Percentiles rank a stretch among this genome's conserved stretches.
Evolutionary conservation across 179 eudicot genomes (phyloP).

Genomic region (Drosera spatulata): DNA sequence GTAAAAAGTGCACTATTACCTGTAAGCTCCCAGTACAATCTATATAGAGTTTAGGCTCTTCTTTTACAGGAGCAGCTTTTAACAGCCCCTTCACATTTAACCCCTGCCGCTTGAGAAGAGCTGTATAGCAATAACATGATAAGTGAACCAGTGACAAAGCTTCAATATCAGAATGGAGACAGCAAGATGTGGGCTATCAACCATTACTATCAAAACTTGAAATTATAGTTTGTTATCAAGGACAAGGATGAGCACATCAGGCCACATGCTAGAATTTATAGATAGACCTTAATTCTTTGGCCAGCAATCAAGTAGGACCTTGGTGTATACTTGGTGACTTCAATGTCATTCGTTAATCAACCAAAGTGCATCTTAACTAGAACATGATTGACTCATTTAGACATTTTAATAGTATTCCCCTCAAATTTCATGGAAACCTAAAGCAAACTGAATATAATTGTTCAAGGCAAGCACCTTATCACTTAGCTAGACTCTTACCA

Average conservation of each 20-base stretch:
- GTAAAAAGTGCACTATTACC: slow-evolving; percentile 22
- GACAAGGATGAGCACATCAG: neutral
- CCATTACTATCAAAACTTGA: neutral
- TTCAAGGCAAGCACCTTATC: neutral
- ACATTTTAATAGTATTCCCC: too few relatives aligned
- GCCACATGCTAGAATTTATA: too few relatives aligned
- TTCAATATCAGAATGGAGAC: neutral
- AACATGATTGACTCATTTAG: too few relatives aligned
- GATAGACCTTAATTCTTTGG: too few relatives aligned
- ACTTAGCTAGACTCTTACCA: slow-evolving; percentile 35
- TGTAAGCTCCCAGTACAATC: slow-evolving; percentile 98
- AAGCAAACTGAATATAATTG: neutral
- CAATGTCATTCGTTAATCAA: too few relatives aligned
- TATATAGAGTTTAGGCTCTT: slow-evolving; percentile 70
- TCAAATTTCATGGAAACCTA: too few relatives aligned
- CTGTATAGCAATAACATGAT: slow-evolving; percentile 24
- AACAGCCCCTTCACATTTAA: slow-evolving; percentile 85
- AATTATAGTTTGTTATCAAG: neutral
- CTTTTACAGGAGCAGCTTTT: slow-evolving; percentile 76
- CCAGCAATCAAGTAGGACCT: too few relatives aligned
- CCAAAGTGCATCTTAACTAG: too few relatives aligned
- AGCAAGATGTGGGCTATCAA: neutral
- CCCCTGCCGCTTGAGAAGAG: slow-evolving; percentile 95
- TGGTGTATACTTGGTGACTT: too few relatives aligned
- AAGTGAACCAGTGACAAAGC: too few relatives aligned